phyloP scores from a whole-genome alignment of 495 filamentous ascomycete species.

The Neurospora sp. region DNA sequence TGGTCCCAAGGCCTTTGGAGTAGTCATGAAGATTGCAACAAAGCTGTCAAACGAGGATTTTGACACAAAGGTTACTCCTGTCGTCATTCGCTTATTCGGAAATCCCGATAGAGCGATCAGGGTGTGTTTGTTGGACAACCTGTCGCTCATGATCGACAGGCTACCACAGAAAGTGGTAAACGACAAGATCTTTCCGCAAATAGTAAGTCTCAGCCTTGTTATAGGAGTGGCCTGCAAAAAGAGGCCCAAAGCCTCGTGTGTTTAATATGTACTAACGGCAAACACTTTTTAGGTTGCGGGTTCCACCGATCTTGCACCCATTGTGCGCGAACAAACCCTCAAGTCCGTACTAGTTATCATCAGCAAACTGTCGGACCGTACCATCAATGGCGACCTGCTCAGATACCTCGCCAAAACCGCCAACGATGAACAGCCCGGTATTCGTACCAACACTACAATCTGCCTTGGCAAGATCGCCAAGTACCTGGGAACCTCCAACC shows the following conservation, averaged over 20 bases:
- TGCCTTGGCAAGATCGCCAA: conserved; percentile 93
- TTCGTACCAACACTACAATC: conserved; percentile 95
- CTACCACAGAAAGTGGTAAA: conserved; percentile 84
- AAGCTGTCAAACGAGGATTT: conserved; percentile 88
- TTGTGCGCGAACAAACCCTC: conserved; percentile 90
- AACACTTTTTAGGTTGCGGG: conserved; percentile 53
- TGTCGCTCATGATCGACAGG: conserved; percentile 85
- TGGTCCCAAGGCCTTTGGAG: conserved; percentile 78
- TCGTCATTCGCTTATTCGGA: conserved; percentile 76
- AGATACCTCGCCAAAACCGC: conserved; percentile 90
- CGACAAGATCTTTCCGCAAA: conserved; percentile 92
- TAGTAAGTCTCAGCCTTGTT: conserved; percentile 41
- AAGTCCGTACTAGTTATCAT: conserved; percentile 83
- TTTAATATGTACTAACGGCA: not conserved
- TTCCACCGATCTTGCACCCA: conserved; percentile 81
- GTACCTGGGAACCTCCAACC: conserved; percentile 64
- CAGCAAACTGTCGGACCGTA: conserved; percentile 80
- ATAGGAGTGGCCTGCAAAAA: not conserved
- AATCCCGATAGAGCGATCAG: conserved; percentile 88
- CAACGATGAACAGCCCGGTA: conserved; percentile 95
- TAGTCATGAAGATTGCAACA: conserved; percentile 79
- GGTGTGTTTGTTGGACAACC: conserved; percentile 81
- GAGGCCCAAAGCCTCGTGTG: not conserved
- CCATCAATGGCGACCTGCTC: conserved; percentile 85
- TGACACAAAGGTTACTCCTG: conserved; percentile 71